phyloP scores from a whole-genome alignment of 495 filamentous ascomycete species.

The Lophiotrema nucula region DNA sequence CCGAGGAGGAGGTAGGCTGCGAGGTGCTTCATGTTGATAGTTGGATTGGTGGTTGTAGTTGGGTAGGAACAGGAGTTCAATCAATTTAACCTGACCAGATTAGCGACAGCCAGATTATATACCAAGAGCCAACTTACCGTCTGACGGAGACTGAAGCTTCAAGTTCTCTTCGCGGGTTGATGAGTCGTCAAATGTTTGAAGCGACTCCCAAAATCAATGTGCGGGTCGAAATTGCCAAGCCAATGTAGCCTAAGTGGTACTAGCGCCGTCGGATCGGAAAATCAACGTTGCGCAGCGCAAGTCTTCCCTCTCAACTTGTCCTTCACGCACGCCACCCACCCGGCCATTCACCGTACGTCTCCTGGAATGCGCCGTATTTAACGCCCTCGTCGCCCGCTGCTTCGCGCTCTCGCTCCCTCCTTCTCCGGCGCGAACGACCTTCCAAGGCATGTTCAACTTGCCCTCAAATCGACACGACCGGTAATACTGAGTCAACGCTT shows the following conservation, averaged over 20 bases:
- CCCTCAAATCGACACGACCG: slow-evolving; percentile 20
- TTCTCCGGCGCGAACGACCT: neutral
- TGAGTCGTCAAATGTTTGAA: neutral
- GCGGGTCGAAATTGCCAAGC: slow-evolving; percentile 38
- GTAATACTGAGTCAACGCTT: slow-evolving; percentile 30
- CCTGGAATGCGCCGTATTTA: slow-evolving; percentile 1
- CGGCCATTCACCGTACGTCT: slow-evolving; percentile 4
- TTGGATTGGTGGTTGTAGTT: slow-evolving; percentile 34
- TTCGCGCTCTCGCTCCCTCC: neutral
- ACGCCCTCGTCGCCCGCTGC: neutral
- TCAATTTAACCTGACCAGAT: slow-evolving; percentile 70
- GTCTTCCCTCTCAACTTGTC: neutral
- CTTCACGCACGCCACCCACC: neutral
- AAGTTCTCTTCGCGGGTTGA: slow-evolving; percentile 53
- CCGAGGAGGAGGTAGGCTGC: slow-evolving; percentile 96
- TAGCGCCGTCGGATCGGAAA: slow-evolving; percentile 10
- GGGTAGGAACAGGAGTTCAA: slow-evolving; percentile 77
- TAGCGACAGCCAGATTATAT: neutral
- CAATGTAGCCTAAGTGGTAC: slow-evolving; percentile 45
- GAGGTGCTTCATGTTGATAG: slow-evolving; percentile 95
- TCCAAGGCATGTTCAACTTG: slow-evolving; percentile 23
- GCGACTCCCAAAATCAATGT: neutral
- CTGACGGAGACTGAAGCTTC: slow-evolving; percentile 84
- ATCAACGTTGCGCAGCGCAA: neutral
- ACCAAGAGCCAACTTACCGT: no score